These are phyloP conservation scores for Salpingoeca rosetta DNA, from an alignment of 78 protist species.

Conservation along the genomic window DNA sequence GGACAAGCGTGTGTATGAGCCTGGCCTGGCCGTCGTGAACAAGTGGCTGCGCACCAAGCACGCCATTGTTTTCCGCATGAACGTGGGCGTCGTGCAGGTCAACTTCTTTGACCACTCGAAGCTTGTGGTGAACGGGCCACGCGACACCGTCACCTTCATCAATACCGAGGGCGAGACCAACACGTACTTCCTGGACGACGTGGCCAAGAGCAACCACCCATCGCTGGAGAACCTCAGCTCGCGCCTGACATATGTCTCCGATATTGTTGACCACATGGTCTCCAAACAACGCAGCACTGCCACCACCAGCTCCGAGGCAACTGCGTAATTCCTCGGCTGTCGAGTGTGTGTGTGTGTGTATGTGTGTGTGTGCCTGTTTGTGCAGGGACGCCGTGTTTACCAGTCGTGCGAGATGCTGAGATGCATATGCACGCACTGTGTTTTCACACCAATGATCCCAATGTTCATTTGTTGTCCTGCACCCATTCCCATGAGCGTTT, in stretches of 20 bases:
- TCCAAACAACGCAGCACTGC: too few relatives aligned
- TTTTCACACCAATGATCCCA: too few relatives aligned
- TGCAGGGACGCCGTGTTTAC: too few relatives aligned
- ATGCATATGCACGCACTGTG: too few relatives aligned
- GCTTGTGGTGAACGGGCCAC: slow-evolving; percentile 26
- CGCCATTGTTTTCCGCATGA: slow-evolving; percentile 71
- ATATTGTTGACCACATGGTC: not conserved
- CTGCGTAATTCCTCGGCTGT: too few relatives aligned
- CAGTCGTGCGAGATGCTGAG: too few relatives aligned
- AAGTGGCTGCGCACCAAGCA: slow-evolving; percentile 65
- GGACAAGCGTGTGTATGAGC: too few relatives aligned
- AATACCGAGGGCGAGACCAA: slow-evolving; percentile 16
- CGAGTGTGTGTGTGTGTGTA: too few relatives aligned
- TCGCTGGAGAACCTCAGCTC: not conserved
- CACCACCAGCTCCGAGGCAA: too few relatives aligned
- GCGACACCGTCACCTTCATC: slow-evolving; percentile 28
- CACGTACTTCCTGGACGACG: not conserved
- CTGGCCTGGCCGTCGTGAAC: slow-evolving; percentile 27
- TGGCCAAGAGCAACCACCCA: not conserved
- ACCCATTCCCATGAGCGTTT: too few relatives aligned
- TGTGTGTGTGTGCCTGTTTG: too few relatives aligned
- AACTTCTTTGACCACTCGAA: slow-evolving; percentile 56
- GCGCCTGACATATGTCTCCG: not conserved
- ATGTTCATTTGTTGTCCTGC: too few relatives aligned
- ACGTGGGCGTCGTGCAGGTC: slow-evolving; percentile 33